A percentile compares a stretch with the other conserved stretches of the same genome.
Conservation (phyloP, 176 grass and related monocot species). For the Bromus sterilis region DNA sequence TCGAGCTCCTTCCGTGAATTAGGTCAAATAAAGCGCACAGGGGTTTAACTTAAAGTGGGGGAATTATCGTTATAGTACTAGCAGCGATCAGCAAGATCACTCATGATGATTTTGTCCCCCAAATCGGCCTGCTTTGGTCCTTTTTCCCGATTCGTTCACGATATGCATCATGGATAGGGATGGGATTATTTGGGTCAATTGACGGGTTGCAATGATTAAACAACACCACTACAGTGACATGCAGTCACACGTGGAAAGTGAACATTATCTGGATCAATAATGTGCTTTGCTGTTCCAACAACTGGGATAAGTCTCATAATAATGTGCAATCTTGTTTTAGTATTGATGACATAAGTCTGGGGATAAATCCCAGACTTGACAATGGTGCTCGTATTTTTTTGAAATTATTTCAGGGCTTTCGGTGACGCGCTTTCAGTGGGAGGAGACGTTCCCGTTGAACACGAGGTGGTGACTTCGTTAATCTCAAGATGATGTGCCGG, state of each 20-base stretch:
- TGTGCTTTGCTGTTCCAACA: neutral
- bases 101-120: constrained; percentile 19
- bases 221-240: neutral
- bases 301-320: neutral
- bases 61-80: neutral
- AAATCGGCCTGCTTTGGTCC: neutral
- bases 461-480: no score
- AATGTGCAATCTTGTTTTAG: no score
- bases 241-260: constrained; percentile 23
- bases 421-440: no score
- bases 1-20: neutral
- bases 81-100: neutral
- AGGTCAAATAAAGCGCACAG: constrained; percentile 1
- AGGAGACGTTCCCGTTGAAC: no score
- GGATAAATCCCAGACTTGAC: no score
- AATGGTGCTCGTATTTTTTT: no score
- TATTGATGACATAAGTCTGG: no score
- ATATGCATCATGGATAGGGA: constrained; percentile 11
- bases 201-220: neutral
- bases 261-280: neutral
- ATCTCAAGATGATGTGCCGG: no score
- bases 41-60: constrained; percentile 9
- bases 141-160: constrained; percentile 8
- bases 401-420: no score
- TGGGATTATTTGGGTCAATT: neutral